Evolutionary conservation across 1,139 yeast genomes (phyloP).

Genomic region (Arxiozyma slooffiae): DNA sequence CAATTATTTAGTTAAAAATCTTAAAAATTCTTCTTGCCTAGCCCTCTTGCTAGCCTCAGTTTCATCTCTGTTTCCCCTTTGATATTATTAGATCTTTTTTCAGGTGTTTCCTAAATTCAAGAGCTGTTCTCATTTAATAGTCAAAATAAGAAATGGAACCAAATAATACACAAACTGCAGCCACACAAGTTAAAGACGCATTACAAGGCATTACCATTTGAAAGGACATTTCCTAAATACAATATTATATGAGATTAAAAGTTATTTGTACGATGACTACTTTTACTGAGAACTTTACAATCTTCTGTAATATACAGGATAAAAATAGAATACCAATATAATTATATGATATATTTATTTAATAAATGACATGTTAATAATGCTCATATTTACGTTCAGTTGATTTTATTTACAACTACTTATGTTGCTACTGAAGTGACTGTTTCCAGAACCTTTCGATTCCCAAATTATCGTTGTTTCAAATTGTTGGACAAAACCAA

Average conservation of each 20-base stretch:
- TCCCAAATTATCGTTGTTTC: background rate
- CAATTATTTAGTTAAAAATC: slow-evolving; percentile 54
- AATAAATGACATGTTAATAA: background rate
- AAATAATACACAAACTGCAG: slow-evolving; percentile 45
- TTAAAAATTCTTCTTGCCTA: slow-evolving; percentile 51
- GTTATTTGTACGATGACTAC: background rate
- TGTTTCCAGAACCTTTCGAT: background rate
- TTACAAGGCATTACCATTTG: slow-evolving; percentile 15
- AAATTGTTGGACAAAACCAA: background rate
- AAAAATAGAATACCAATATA: background rate
- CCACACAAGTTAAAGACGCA: slow-evolving; percentile 41
- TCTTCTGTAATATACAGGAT: background rate
- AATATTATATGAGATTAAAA: background rate
- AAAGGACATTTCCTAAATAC: slow-evolving; percentile 14
- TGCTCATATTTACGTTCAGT: background rate
- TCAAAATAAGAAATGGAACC: slow-evolving; percentile 88
- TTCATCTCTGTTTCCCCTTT: slow-evolving; percentile 46
- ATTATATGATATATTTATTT: too few relatives aligned
- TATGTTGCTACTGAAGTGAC: background rate
- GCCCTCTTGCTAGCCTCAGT: slow-evolving; percentile 52
- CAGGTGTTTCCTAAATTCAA: slow-evolving; percentile 70
- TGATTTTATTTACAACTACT: too few relatives aligned
- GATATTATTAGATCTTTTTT: slow-evolving; percentile 52
- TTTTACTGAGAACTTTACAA: background rate
- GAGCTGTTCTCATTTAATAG: slow-evolving; percentile 74